Conservation (phyloP, 306 rosid genomes). For the Mimosa bimucronata region DNA sequence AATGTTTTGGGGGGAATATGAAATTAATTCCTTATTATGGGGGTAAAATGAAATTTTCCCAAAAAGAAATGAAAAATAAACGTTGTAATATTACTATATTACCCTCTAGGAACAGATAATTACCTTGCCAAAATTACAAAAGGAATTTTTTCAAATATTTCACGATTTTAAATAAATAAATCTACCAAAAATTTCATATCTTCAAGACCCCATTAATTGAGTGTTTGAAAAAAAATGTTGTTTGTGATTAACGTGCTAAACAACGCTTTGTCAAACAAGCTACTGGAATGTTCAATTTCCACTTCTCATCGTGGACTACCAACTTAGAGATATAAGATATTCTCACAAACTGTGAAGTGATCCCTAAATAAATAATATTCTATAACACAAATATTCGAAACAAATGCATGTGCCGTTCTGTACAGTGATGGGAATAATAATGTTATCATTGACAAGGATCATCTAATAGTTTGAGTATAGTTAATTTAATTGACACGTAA, state of each 20-base stretch:
- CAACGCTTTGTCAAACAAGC: not conserved
- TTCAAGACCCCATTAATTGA: no score
- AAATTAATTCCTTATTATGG: no score
- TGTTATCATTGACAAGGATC: not conserved
- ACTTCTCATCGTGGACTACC: not conserved
- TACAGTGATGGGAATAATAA: not conserved
- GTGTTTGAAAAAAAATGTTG: not conserved
- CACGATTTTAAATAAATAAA: no score
- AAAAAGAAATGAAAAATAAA: no score
- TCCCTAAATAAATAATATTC: no score
- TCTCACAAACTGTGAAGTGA: no score
- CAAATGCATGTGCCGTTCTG: not conserved
- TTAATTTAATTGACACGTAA: not conserved
- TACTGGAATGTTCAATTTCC: not conserved
- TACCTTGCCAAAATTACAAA: not conserved
- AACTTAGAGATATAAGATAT: not conserved
- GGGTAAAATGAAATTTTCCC: no score
- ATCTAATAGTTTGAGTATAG: not conserved
- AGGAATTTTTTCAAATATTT: no score
- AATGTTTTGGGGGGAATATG: no score
- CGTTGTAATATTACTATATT: not conserved
- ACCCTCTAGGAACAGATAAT: not conserved
- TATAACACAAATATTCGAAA: not conserved
- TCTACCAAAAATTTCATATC: no score
- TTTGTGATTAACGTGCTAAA: not conserved